Percentiles rank a stretch among this genome's conserved stretches.
These are phyloP conservation scores for Secale cereale DNA, from an alignment of 176 grass and related monocot species.

Conservation along the genomic window DNA sequence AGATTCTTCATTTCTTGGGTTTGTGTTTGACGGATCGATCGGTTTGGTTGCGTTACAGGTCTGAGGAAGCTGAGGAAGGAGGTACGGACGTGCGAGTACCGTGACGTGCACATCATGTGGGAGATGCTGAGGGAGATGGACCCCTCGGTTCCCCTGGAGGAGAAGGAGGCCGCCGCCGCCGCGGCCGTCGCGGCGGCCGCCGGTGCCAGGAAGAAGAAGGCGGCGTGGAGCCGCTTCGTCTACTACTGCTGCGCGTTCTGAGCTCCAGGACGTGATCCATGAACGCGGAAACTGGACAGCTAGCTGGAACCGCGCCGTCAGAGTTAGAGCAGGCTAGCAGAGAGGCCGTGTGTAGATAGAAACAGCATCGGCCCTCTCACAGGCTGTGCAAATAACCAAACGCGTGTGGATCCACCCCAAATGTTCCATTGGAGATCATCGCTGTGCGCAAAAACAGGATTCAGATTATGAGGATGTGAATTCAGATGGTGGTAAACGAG, in stretches of 20 bases:
- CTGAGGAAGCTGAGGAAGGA: slow-evolving; percentile 78
- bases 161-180: slow-evolving; percentile 35
- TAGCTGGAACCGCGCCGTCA: background rate
- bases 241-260: slow-evolving; percentile 71
- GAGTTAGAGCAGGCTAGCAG: background rate
- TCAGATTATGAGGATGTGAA: background rate
- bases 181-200: slow-evolving; percentile 40
- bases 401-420: background rate
- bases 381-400: background rate
- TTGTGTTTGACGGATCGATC: background rate
- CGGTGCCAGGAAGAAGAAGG: slow-evolving; percentile 37
- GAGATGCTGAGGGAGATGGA: slow-evolving; percentile 69
- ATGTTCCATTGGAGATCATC: background rate
- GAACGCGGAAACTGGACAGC: background rate
- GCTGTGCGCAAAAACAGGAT: background rate
- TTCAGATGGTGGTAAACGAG: background rate
- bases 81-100: slow-evolving; percentile 90
- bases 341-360: background rate
- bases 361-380: background rate
- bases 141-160: slow-evolving; percentile 29
- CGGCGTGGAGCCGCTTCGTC: slow-evolving; percentile 43
- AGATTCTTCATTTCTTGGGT: background rate
- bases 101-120: slow-evolving; percentile 87
- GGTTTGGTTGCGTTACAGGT: slow-evolving; percentile 28
- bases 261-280: background rate